phyloP scores from a whole-genome alignment of 257 asterid genomes.

The Schizonepeta tenuifolia region DNA sequence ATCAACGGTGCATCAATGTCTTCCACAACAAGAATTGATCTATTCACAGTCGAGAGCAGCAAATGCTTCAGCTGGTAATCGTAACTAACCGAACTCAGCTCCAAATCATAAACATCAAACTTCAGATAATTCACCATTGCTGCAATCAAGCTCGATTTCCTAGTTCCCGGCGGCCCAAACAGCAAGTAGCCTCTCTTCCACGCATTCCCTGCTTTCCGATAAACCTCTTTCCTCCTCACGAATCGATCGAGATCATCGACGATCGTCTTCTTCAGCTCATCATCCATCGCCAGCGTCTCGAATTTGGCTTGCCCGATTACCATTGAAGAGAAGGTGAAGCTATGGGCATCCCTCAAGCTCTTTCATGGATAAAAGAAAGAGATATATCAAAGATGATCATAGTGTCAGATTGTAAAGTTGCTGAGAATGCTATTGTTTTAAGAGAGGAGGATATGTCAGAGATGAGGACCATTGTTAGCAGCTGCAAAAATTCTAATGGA shows the following conservation, averaged over 20 bases:
- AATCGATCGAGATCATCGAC: constrained; percentile 58
- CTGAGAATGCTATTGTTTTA: too few relatives aligned
- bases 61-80: constrained; percentile 51
- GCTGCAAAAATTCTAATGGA: too few relatives aligned
- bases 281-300: constrained; percentile 62
- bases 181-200: constrained; percentile 87
- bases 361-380: too few relatives aligned
- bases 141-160: constrained; percentile 80
- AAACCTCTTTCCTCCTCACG: constrained; percentile 56
- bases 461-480: too few relatives aligned
- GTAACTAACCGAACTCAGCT: constrained; percentile 45
- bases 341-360: too few relatives aligned
- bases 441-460: too few relatives aligned
- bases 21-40: constrained; percentile 73
- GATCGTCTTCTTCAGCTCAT: constrained; percentile 37
- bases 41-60: constrained; percentile 52
- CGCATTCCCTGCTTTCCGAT: constrained; percentile 63
- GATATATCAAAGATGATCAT: too few relatives aligned
- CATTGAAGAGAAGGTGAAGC: too few relatives aligned
- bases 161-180: constrained; percentile 86
- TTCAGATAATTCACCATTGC: constrained; percentile 73
- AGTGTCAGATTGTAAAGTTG: too few relatives aligned
- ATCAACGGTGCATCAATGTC: constrained; percentile 50
- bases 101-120: constrained; percentile 73
- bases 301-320: too few relatives aligned